Conservation (phyloP, 805 yeast species). For the Cyberlindnera galapagoensis region DNA sequence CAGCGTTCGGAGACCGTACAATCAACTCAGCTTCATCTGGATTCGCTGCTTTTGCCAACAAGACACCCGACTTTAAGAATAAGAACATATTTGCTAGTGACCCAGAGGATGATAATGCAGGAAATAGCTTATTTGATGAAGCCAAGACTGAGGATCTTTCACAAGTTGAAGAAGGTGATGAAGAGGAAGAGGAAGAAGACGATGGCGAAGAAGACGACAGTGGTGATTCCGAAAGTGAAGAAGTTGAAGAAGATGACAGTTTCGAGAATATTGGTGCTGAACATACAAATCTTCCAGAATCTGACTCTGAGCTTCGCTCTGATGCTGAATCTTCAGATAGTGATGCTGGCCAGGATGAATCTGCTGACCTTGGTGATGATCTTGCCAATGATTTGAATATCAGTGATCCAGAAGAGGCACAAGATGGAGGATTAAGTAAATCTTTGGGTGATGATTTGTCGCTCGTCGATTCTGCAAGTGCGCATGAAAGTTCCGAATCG, state of each 20-base stretch:
- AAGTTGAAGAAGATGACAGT: not conserved
- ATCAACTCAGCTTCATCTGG: slow-evolving; percentile 13
- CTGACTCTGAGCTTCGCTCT: too few species aligned
- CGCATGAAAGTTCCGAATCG: slow-evolving; percentile 7
- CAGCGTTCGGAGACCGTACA: too few species aligned
- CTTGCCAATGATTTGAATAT: not conserved
- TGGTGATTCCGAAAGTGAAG: slow-evolving; percentile 2
- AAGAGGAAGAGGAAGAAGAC: slow-evolving; percentile 2
- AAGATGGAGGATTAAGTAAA: slow-evolving; percentile 3
- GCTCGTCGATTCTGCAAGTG: not conserved
- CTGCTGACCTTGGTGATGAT: not conserved
- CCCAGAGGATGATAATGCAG: not conserved
- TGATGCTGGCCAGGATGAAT: too few species aligned
- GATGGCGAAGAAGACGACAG: not conserved
- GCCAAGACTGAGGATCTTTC: not conserved
- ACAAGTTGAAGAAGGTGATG: not conserved
- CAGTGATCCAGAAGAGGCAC: not conserved
- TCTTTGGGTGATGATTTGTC: slow-evolving; percentile 3
- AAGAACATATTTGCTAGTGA: slow-evolving; percentile 13
- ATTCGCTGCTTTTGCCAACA: slow-evolving; percentile 14
- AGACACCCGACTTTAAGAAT: slow-evolving; percentile 6
- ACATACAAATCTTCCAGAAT: too few species aligned
- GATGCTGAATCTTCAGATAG: too few species aligned
- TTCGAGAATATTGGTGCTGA: not conserved
- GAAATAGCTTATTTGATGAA: not conserved